phyloP scores from a whole-genome alignment of 2,329 filamentous ascomycete genomes.

The Diaporthe vaccinii region DNA sequence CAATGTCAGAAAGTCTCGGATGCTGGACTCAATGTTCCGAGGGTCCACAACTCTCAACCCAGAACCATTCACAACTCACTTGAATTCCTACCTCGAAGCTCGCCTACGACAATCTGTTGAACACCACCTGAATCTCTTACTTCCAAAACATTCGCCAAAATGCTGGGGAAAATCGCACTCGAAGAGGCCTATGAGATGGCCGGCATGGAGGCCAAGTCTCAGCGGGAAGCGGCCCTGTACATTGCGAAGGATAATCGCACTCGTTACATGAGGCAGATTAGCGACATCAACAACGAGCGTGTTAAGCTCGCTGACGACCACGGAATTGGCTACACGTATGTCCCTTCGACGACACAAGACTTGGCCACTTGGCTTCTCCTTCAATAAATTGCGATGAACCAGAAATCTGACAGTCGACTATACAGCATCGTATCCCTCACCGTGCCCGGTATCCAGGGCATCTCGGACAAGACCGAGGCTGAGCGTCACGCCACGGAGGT shows the following conservation, averaged over 20 bases:
- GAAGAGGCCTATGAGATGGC: slow-evolving; percentile 38
- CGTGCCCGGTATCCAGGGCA: slow-evolving; percentile 62
- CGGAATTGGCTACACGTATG: slow-evolving; percentile 59
- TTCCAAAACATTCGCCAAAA: background rate
- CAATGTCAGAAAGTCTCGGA: background rate
- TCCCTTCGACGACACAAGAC: background rate
- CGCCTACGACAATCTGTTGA: background rate
- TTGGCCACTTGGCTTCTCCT: background rate
- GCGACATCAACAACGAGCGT: slow-evolving; percentile 44
- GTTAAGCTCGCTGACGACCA: slow-evolving; percentile 49
- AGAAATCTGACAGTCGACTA: background rate
- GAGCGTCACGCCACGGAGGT: slow-evolving; percentile 57
- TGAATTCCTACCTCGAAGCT: background rate
- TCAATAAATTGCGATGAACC: background rate
- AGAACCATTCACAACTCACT: background rate
- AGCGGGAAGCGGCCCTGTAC: slow-evolving; percentile 36
- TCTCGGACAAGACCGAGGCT: slow-evolving; percentile 57
- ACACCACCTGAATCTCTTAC: no score
- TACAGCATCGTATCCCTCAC: slow-evolving; percentile 56
- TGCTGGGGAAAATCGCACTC: slow-evolving; percentile 40
- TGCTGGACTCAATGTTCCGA: slow-evolving; percentile 8
- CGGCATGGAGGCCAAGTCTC: slow-evolving; percentile 38
- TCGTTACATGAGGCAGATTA: slow-evolving; percentile 39
- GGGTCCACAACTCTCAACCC: background rate
- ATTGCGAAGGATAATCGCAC: slow-evolving; percentile 27